Percentiles rank a stretch among this genome's conserved stretches.
phyloP scores from a whole-genome alignment of 2,329 filamentous ascomycete species.

The Trichoderma koningii region DNA sequence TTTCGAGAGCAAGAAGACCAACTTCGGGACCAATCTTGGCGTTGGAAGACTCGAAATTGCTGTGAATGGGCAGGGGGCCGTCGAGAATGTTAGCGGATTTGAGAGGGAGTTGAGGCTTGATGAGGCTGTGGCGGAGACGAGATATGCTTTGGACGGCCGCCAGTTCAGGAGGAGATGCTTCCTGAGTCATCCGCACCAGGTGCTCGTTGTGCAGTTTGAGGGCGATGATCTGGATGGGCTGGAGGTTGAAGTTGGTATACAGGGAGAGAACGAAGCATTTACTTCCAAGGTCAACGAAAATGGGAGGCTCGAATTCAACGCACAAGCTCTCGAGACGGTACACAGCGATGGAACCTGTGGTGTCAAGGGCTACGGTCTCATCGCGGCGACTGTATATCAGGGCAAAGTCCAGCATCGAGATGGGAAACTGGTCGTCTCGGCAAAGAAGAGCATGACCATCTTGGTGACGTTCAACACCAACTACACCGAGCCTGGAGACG shows the following conservation, averaged over 20 bases:
- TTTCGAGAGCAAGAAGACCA: constrained; percentile 20
- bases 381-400: constrained; percentile 8
- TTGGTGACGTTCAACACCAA: constrained; percentile 23
- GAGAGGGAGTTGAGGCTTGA: constrained; percentile 24
- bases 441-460: constrained; percentile 19
- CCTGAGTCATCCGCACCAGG: constrained; percentile 22
- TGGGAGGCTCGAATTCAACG: constrained; percentile 18
- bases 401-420: constrained; percentile 13
- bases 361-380: constrained; percentile 19
- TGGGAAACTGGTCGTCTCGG: constrained; percentile 13
- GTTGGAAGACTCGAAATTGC: constrained; percentile 16
- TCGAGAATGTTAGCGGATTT: neutral
- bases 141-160: constrained; percentile 2
- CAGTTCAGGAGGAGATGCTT: constrained; percentile 14
- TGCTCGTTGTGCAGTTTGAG: constrained; percentile 19
- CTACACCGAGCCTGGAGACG: neutral
- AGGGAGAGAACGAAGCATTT: constrained; percentile 25
- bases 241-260: neutral
- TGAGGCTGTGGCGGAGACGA: constrained; percentile 23
- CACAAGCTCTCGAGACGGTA: constrained; percentile 20
- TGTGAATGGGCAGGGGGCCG: constrained; percentile 4
- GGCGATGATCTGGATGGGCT: constrained; percentile 7
- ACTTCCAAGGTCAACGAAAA: neutral
- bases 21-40: constrained; percentile 26
- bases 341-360: constrained; percentile 26